A percentile compares a stretch with the other conserved stretches of the same genome.
Conservation (phyloP, 2,329 filamentous ascomycete species). For the Neonectria coccinea region DNA sequence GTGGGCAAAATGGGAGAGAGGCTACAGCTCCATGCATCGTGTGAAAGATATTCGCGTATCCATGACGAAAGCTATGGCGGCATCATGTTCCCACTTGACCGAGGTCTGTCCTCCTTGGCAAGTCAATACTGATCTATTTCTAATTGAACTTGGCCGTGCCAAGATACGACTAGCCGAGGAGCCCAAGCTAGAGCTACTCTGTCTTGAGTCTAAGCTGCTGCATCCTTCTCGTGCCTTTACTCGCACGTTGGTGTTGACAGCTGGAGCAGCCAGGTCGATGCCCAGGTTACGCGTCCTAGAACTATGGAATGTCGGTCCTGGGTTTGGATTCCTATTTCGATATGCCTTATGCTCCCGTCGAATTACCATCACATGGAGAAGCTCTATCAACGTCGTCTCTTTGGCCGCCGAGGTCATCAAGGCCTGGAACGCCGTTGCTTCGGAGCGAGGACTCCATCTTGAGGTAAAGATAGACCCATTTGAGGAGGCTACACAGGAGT, state of each 20-base stretch:
- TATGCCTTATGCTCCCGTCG: neutral
- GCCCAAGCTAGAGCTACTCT: conserved; percentile 14
- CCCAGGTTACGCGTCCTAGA: conserved; percentile 14
- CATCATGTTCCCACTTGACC: neutral
- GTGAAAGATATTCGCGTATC: neutral
- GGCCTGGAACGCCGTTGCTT: neutral
- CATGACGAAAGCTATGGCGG: neutral
- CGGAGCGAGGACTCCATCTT: neutral
- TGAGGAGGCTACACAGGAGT: neutral
- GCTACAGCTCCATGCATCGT: no score
- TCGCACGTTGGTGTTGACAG: neutral
- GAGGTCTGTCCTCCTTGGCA: conserved; percentile 16
- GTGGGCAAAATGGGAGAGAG: neutral
- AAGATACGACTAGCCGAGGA: neutral
- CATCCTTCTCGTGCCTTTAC: neutral
- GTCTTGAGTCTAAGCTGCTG: neutral
- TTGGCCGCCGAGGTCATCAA: neutral
- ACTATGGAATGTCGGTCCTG: conserved; percentile 7
- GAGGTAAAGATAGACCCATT: conserved; percentile 1
- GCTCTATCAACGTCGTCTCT: neutral
- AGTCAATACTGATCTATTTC: neutral
- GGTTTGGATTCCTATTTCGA: conserved; percentile 13
- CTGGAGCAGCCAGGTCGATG: neutral
- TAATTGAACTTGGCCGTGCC: neutral
- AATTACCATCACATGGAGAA: conserved; percentile 20